Evolutionary conservation across 768 basidiomycete genomes (phyloP).

Genomic region (Boletus subcaerulescens): DNA sequence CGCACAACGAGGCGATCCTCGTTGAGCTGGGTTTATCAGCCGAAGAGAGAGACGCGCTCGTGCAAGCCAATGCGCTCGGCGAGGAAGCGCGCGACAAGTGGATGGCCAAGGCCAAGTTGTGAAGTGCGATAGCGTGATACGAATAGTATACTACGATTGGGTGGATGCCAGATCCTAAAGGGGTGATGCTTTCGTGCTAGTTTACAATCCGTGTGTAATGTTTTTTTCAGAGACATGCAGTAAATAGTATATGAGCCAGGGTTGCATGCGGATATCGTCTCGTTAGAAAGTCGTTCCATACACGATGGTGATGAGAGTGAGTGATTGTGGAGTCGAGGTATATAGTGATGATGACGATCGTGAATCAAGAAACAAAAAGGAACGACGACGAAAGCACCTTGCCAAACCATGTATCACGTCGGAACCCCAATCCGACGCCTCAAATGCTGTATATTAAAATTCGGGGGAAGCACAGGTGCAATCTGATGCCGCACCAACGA

Average conservation of each 20-base stretch:
- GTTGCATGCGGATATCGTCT: not conserved
- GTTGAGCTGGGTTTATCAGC: conserved; percentile 47
- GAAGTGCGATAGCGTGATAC: not conserved
- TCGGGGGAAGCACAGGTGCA: conserved; percentile 30
- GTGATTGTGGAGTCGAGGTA: too few species aligned
- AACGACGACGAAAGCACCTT: not conserved
- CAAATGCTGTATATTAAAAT: conserved; percentile 32
- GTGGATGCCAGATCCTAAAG: not conserved
- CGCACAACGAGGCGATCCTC: conserved; percentile 54
- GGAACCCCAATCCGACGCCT: conserved; percentile 28
- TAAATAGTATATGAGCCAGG: not conserved
- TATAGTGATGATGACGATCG: not conserved
- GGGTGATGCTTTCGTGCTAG: conserved; percentile 2
- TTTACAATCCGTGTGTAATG: conserved; percentile 3
- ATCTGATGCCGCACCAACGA: conserved; percentile 31
- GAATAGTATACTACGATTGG: too few species aligned
- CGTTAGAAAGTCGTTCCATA: too few species aligned
- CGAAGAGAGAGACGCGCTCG: conserved; percentile 39
- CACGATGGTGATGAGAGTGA: too few species aligned
- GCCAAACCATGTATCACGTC: conserved; percentile 8
- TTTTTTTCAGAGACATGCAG: too few species aligned
- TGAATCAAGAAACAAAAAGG: not conserved
- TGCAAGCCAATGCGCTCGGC: conserved; percentile 47
- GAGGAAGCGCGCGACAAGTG: conserved; percentile 23
- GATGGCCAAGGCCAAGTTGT: conserved; percentile 22